Base-by-base conservation (phyloP, 441 rosid species). In the Cnidoscolus chayamansa region DNA sequence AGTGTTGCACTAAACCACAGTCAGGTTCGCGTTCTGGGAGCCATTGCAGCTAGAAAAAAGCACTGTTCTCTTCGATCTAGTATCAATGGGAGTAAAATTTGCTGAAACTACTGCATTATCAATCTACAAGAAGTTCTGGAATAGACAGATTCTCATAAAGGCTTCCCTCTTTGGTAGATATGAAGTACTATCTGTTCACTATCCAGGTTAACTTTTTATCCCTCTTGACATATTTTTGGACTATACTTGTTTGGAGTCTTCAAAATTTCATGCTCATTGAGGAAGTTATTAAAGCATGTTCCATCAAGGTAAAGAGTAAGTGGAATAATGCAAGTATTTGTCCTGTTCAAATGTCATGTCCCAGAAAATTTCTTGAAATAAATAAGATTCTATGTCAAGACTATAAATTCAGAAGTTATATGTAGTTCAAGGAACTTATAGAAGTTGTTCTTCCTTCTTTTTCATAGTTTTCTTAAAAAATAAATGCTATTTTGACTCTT, bases 11-110 rank as follows among this genome's bases (percentile, higher is more conserved):
- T 90, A 47, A 84, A 84, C 65, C 77, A 69, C 59, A 80, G 87
- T 79, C 93, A 90, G 71, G 93, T 90, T 54, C 87, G 87, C 40
- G 81, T 87, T 17, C 83, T 84, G 86, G 93, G 91, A 59, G 93
- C 96, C n/a, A 78, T 88, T 75, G 88, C 85, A 58, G 93, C 80
- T 78, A 64, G 89, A 84, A 43, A 82, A 84, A 79, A 84, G 88
- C 69, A 86, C 77, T 0, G 88, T 88, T 65, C 85, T 90, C 49
- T 84, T 88, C 70, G 76, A 84, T 76, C 72, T 87, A 72, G 91
- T 90, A 25, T 90, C 95, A 2, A 63, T 47, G 63, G 89, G 76
- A 60, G 72, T 55, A 19, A 80, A 82, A 70, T 88, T 88, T 51
- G 55, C 69, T 49, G 56, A 81, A 63, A 20, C 72, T 60, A 63